phyloP scores from a whole-genome alignment of 2,329 filamentous ascomycete genomes.

The Ilyonectria mors-panacis region DNA sequence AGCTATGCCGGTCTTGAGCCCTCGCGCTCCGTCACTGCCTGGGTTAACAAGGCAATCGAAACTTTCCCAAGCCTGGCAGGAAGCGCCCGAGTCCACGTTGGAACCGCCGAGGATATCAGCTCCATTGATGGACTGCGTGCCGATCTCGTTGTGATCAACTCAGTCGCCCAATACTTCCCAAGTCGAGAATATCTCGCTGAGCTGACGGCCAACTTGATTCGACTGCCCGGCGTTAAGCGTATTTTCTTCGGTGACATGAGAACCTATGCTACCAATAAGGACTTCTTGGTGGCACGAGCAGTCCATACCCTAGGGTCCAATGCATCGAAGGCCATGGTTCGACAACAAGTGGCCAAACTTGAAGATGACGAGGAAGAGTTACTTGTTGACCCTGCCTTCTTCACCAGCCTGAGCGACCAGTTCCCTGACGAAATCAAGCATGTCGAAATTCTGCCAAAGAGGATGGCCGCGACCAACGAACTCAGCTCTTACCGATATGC shows the following conservation, averaged over 20 bases:
- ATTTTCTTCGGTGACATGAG: conserved; percentile 44
- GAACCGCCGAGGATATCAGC: conserved; percentile 42
- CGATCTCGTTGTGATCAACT: conserved; percentile 45
- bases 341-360: conserved; percentile 26
- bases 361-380: conserved; percentile 38
- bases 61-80: conserved; percentile 22
- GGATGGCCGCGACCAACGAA: conserved; percentile 49
- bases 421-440: conserved; percentile 41
- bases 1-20: conserved; percentile 50
- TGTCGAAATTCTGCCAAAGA: conserved; percentile 50
- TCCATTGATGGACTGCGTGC: no score
- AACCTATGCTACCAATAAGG: conserved; percentile 30
- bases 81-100: conserved; percentile 14
- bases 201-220: no score
- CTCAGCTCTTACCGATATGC: conserved; percentile 49
- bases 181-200: conserved; percentile 43
- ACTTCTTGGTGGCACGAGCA: conserved; percentile 33
- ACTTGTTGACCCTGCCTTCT: conserved; percentile 45
- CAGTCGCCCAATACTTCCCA: conserved; percentile 49
- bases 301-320: conserved; percentile 5
- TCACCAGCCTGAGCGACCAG: conserved; percentile 35
- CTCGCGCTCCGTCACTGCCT: conserved; percentile 37
- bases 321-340: conserved; percentile 18
- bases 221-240: conserved; percentile 16
- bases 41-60: conserved; percentile 32